Conservation (phyloP, 75 land plant genomes). For the Cupressus sempervirens region DNA sequence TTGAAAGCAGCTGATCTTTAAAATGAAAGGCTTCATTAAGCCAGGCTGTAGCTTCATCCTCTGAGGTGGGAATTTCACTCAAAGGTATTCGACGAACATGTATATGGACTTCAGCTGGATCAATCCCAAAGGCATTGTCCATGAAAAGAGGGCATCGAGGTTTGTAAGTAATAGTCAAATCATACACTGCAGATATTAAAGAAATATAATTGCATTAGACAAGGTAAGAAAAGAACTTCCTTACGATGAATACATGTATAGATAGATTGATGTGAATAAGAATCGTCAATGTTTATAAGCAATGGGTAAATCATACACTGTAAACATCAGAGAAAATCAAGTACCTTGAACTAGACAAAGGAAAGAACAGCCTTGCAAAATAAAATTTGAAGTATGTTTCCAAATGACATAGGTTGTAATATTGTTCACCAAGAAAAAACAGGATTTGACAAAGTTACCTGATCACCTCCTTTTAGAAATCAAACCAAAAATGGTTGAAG, state of each 20-base stretch:
- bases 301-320: conserved; percentile 94
- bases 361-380: not conserved
- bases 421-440: not conserved
- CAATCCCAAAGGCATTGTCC: conserved; percentile 79
- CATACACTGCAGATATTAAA: conserved; percentile 72
- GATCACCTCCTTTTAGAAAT: not conserved
- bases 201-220: conserved; percentile 12
- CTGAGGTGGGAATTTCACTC: conserved; percentile 57
- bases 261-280: conserved; percentile 22
- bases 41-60: conserved; percentile 63
- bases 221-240: not conserved
- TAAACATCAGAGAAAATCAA: conserved; percentile 19
- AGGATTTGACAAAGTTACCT: not conserved
- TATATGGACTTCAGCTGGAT: conserved; percentile 92
- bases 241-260: not conserved
- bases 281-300: conserved; percentile 79
- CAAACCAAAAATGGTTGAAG: not conserved
- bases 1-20: conserved; percentile 66
- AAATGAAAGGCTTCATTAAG: conserved; percentile 51
- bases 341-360: not conserved
- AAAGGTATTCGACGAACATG: conserved; percentile 62
- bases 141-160: conserved; percentile 63
- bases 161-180: conserved; percentile 87
- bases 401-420: not conserved
- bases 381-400: not conserved